Evolutionary conservation across 2,329 filamentous ascomycete genomes (phyloP).

Genomic region (Atkinsonella hypoxylon): DNA sequence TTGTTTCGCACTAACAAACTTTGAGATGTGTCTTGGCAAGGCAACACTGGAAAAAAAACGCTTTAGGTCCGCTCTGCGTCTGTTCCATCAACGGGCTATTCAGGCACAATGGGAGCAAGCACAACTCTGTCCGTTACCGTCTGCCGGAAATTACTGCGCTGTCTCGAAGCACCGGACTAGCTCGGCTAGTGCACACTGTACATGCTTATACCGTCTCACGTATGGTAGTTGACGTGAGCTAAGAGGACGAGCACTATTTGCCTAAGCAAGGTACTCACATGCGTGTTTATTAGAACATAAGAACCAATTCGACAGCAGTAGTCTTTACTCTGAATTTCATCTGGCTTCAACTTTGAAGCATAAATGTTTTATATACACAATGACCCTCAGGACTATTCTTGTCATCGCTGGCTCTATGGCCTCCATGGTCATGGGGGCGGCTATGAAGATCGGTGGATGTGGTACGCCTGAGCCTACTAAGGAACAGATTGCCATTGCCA

Average conservation of each 20-base stretch:
- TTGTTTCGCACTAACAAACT: not conserved
- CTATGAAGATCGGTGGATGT: not conserved
- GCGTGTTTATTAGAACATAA: not conserved
- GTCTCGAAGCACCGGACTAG: not conserved
- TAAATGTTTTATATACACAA: not conserved
- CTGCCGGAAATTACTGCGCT: not conserved
- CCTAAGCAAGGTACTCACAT: not conserved
- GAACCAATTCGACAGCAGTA: not conserved
- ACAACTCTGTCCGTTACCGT: not conserved
- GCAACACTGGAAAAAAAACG: not conserved
- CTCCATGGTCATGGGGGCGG: not conserved
- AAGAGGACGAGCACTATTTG: not conserved
- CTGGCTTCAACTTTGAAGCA: not conserved
- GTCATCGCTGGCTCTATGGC: not conserved
- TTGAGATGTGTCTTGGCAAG: not conserved
- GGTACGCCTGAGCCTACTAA: conserved; percentile 3
- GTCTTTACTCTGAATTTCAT: not conserved
- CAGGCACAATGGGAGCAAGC: not conserved
- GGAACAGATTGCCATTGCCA: not conserved
- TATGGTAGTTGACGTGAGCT: not conserved
- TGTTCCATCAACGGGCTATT: not conserved
- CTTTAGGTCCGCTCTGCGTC: not conserved
- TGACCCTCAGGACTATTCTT: not conserved
- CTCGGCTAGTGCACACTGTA: not conserved
- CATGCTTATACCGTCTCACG: not conserved